phyloP scores from a whole-genome alignment of 768 basidiomycete species.

The Termitomyces sp. region DNA sequence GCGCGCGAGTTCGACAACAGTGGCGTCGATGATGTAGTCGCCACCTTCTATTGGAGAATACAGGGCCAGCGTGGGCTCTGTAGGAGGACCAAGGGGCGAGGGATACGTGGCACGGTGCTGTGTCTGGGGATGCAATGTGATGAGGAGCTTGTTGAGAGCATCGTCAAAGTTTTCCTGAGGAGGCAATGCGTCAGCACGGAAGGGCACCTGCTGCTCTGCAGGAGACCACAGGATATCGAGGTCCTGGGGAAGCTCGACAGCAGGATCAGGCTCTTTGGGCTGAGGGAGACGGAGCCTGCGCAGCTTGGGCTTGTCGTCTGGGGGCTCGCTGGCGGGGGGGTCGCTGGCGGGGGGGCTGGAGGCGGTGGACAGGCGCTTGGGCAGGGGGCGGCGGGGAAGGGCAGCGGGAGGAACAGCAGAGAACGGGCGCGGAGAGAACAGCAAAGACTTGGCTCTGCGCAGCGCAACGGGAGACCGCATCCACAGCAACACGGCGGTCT shows the following conservation, averaged over 20 bases:
- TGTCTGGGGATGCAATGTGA: conserved; percentile 76
- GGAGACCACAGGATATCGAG: conserved; percentile 67
- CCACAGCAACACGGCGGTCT: conserved; percentile 5
- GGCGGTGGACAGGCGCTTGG: conserved; percentile 6
- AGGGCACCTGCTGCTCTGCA: conserved; percentile 30
- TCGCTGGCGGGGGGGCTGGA: conserved; percentile 11
- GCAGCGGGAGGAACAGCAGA: conserved; percentile 7
- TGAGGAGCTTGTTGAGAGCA: conserved; percentile 66
- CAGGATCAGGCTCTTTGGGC: conserved; percentile 33
- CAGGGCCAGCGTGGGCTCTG: conserved; percentile 80
- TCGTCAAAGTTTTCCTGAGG: conserved; percentile 75
- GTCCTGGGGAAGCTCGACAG: conserved; percentile 45
- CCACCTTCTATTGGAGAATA: conserved; percentile 87
- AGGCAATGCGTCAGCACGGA: too few relatives aligned
- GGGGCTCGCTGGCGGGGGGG: conserved; percentile 6
- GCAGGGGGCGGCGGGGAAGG: conserved; percentile 1
- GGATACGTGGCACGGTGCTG: conserved; percentile 68
- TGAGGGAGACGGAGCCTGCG: conserved; percentile 28
- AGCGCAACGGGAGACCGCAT: conserved; percentile 36
- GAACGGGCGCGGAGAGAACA: conserved; percentile 17
- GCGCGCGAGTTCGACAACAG: conserved; percentile 72
- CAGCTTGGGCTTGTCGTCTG: conserved; percentile 42
- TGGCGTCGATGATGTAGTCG: conserved; percentile 74
- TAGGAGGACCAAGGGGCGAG: conserved; percentile 43
- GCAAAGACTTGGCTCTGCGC: conserved; percentile 33